Evolutionary conservation across 2,329 filamentous ascomycete genomes (phyloP).

Genomic region (Parastagonospora avenae): DNA sequence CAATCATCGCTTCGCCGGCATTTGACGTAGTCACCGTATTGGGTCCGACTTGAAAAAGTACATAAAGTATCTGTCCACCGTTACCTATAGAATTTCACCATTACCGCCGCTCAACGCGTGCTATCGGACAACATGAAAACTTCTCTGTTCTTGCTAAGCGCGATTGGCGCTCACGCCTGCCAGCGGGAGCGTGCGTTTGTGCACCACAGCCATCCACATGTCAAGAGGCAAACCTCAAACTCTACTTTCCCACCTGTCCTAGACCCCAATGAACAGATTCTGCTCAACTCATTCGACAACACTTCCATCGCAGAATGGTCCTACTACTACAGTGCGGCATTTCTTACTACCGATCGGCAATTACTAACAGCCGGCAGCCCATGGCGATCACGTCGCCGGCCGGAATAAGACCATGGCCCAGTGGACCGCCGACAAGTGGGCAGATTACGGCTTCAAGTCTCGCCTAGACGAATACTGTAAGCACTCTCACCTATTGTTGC

Average conservation of each 20-base stretch:
- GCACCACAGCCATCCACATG: conserved; percentile 24
- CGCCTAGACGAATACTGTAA: conserved; percentile 45
- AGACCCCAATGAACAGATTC: conserved; percentile 45
- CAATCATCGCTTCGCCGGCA: neutral
- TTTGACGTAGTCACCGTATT: conserved; percentile 26
- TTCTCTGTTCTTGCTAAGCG: conserved; percentile 29
- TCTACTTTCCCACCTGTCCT: conserved; percentile 40
- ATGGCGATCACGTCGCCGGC: conserved; percentile 42
- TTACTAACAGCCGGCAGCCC: conserved; percentile 25
- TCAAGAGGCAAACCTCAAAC: conserved; percentile 34
- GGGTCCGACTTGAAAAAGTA: conserved; percentile 5
- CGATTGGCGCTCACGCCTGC: conserved; percentile 41
- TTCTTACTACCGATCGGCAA: neutral
- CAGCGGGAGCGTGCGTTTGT: conserved; percentile 38
- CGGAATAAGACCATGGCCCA: conserved; percentile 47
- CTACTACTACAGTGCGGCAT: conserved; percentile 45
- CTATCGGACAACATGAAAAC: conserved; percentile 29
- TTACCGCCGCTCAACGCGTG: conserved; percentile 7
- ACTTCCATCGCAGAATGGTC: conserved; percentile 46
- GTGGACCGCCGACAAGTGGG: conserved; percentile 47
- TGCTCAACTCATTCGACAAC: conserved; percentile 49
- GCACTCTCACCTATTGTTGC: neutral
- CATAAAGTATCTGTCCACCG: conserved; percentile 14
- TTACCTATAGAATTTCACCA: neutral
- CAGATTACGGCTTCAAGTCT: conserved; percentile 43